Base-by-base conservation (phyloP, 805 yeast genomes). In the Jamesozyma rosinii region DNA sequence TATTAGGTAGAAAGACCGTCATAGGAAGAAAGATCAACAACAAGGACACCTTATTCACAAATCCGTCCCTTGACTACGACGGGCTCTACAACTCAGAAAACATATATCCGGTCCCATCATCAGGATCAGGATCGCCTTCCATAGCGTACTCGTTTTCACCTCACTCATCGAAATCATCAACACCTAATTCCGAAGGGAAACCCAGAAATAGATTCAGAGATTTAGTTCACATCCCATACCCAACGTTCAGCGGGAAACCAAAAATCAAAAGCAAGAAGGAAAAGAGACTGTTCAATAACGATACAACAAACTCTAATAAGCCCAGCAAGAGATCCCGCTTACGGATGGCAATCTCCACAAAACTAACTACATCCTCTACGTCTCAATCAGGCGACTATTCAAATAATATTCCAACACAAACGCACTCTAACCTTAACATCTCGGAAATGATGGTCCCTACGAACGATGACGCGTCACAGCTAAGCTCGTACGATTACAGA, bases 11-110 rank as follows among this genome's bases (percentile, higher is more conserved):
- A 37, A 54, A 52, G 30, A 58, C 65, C 1, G 51, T 61, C 13
- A 27, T 62, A n/a, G 66, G 66, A 1, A 50, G 59, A 42, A 55
- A 55, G 37, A 58, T 61, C 32, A 50, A 51, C 41, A 59, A 60
- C 37, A 42, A 44, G 17, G 63, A 61, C 35, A 52, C 50, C 35
- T 55, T 50, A 22, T 61, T 60, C 35, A 48, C 51, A 22, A 54
- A 61, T 44, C 61, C 61, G 10, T 42, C 48, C 4, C 22, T 55
- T 17, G 51, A 49, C 31, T 51, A 49, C 45, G 39, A 34, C 30
- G 13, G n/a, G 14, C 3, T 20, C 3, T 9, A 9, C 6, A 9
- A 10, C 4, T 38, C 30, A 3, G 15, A 32, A 13, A 13, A 18
- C 4, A 29, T 18, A 5, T 4, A 21, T 4, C 22, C 2, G 14